Base-by-base conservation (phyloP, 192 early-diverging fungal genomes). In the Cladochytrium replicatum region DNA sequence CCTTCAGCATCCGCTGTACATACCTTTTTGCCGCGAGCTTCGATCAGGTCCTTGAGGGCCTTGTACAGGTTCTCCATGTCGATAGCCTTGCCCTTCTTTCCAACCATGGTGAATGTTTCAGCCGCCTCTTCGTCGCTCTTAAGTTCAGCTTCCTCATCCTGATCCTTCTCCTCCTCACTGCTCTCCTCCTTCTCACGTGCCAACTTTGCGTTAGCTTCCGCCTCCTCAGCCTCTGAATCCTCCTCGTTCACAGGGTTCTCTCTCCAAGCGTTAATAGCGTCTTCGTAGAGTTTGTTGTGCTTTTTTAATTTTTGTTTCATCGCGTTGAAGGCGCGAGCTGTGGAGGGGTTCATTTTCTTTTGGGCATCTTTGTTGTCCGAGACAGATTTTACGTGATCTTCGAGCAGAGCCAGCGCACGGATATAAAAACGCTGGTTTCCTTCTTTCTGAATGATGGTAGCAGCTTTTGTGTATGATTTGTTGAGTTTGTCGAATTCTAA, bases 241-340 rank as follows among this genome's bases (percentile, higher is more conserved):
- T 67, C 75, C 21, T 71, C 72, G 29, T 64, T 66, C 6, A 78
- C 74, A 32, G 69, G 64, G 30, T 74, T 69, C 63, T 40, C 63
- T 24, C 67, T 61, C 48, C 67, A 97, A 45, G 67, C 72, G 38
- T 77, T 72, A 30, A 99, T 82, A 48, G 79, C 73, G 1, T 59
- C 65, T 50, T 89, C 82, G 47, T 75, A 81, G 38, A 62, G 46
- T 69, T 90, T 91, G 71, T 73, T 78, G 66, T 80, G 69, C 80
- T 99, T 95, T 70, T 85, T 85, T 51, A 94, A 43, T 57, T 87
- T 90, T 63, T 90, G 85, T 77, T 93, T 95, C 76, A 96, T 83
- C 41, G 83, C 77, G 66, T 84, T 95, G 58, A 93, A 66, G 21
- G 89, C 85, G 55, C 86, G 85, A 31, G 81, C 77, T 45, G 87